phyloP scores from a whole-genome alignment of 768 basidiomycete genomes.

The Amyloporia xantha region DNA sequence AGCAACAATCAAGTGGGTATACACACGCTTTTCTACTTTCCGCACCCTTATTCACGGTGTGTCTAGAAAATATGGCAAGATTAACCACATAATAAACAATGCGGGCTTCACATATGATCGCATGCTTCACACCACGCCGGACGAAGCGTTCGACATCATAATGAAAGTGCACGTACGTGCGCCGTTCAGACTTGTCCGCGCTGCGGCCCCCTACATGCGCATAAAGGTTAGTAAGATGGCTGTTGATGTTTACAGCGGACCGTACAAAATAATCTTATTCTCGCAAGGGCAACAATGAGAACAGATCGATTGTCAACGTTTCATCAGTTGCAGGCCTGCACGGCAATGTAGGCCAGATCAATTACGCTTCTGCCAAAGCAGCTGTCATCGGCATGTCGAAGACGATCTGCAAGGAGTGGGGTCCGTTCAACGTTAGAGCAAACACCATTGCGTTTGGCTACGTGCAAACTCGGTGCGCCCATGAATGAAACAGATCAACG shows the following conservation, averaged over 20 bases:
- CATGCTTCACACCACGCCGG: conserved; percentile 84
- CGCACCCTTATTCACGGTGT: not conserved
- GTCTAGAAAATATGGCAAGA: conserved; percentile 67
- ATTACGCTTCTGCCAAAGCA: conserved; percentile 76
- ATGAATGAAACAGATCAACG: too few relatives aligned
- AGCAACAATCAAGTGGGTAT: conserved; percentile 63
- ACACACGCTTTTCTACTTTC: not conserved
- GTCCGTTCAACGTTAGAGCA: conserved; percentile 71
- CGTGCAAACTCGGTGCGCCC: conserved; percentile 67
- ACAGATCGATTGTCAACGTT: conserved; percentile 74
- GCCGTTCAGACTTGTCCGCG: conserved; percentile 78
- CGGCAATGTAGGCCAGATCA: conserved; percentile 81
- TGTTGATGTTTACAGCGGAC: not conserved
- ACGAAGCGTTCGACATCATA: conserved; percentile 78
- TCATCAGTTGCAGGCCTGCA: conserved; percentile 80
- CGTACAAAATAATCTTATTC: not conserved
- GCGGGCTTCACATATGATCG: conserved; percentile 79
- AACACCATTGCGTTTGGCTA: conserved; percentile 77
- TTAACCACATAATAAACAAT: conserved; percentile 86
- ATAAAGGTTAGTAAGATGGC: conserved; percentile 59
- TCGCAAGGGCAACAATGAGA: conserved; percentile 44
- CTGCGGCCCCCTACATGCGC: conserved; percentile 81
- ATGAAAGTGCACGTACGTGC: conserved; percentile 81
- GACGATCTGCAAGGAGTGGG: conserved; percentile 88
- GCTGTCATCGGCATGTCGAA: conserved; percentile 78